Conservation (phyloP, 75 land plant genomes). For the Larix kaempferi region DNA sequence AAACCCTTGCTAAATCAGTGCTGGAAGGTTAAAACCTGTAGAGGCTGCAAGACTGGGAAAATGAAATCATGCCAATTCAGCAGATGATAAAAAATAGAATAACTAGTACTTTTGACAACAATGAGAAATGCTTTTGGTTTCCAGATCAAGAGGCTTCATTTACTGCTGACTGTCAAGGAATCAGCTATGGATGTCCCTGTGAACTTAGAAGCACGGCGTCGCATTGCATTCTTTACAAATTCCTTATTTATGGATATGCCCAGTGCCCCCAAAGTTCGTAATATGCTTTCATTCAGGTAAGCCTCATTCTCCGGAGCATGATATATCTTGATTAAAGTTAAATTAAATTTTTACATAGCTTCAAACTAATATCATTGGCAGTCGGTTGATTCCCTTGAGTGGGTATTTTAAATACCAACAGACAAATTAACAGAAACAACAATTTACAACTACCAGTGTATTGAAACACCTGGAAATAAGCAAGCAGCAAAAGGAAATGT, state of each 20-base stretch:
- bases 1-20: too few relatives aligned
- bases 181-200: conserved; percentile 91
- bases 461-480: neutral
- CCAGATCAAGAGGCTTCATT: conserved; percentile 79
- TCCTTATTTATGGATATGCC: conserved; percentile 98
- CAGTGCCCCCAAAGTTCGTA: conserved; percentile 77
- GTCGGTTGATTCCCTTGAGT: neutral
- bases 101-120: too few relatives aligned
- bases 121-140: neutral
- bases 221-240: conserved; percentile 95
- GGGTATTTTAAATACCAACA: neutral
- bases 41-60: too few relatives aligned
- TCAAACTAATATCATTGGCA: neutral
- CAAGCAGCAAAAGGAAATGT: neutral
- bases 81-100: too few relatives aligned
- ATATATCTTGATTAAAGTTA: neutral
- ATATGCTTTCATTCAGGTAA: conserved; percentile 96
- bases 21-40: too few relatives aligned
- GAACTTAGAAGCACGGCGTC: conserved; percentile 92
- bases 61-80: too few relatives aligned
- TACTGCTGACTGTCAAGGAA: conserved; percentile 86
- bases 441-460: neutral
- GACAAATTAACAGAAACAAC: neutral
- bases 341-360: neutral
- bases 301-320: neutral